A percentile compares a stretch with the other conserved stretches of the same genome.
Evolutionary conservation across 176 grass and related monocot genomes (phyloP).

Genomic region (Aegilops sharonensis): DNA sequence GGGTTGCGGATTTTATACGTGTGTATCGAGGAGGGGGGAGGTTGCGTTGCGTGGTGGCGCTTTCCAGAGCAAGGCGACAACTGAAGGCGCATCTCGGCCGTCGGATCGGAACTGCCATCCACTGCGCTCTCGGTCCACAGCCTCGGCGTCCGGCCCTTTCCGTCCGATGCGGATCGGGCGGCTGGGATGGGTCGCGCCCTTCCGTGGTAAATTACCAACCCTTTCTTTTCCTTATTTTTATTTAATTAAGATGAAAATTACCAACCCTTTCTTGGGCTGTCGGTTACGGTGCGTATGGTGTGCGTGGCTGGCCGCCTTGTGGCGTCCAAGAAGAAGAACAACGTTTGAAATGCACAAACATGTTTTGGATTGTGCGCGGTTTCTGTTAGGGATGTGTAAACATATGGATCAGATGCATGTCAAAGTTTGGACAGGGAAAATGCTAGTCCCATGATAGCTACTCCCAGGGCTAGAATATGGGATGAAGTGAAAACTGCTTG

Average conservation of each 20-base stretch:
- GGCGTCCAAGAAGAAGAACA: neutral
- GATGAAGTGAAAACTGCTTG: too few relatives aligned
- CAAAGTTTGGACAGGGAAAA: too few relatives aligned
- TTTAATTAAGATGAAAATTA: neutral
- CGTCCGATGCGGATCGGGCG: neutral
- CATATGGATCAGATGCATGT: too few relatives aligned
- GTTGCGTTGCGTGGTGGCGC: constrained; percentile 3
- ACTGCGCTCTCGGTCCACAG: neutral
- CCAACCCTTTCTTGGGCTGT: constrained; percentile 11
- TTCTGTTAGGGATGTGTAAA: too few relatives aligned
- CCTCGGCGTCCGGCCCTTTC: neutral
- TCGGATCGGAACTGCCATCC: constrained; percentile 15
- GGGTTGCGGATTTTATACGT: constrained; percentile 11
- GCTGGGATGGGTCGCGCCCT: neutral
- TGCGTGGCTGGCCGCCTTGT: neutral
- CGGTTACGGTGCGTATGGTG: neutral
- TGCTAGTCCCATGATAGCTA: too few relatives aligned
- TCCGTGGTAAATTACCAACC: neutral
- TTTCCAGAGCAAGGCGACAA: constrained; percentile 3
- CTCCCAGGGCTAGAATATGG: too few relatives aligned
- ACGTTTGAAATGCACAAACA: neutral
- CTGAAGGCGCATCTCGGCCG: constrained; percentile 12
- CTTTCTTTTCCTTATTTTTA: neutral
- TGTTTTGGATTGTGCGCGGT: neutral
- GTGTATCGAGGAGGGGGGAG: neutral